Evolutionary conservation across 768 basidiomycete genomes (phyloP), one percentile per base, ranked within the genome.

Genomic region (Serendipita sp.): DNA sequence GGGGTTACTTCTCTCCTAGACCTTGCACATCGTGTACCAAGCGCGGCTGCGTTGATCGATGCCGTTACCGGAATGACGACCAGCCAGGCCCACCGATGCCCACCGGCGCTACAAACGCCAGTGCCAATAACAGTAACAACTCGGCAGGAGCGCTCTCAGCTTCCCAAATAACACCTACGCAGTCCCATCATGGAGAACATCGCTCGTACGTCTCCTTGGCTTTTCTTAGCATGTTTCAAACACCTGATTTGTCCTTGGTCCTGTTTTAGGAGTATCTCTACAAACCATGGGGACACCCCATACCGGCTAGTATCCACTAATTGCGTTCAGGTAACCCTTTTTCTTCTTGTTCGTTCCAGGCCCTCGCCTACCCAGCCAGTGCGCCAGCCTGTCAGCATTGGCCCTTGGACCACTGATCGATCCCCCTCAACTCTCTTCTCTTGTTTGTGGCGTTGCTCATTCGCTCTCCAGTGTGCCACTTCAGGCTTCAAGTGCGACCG

Each of bases 21-120:
- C 56, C 56, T n/a, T 60, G 56, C 34, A 60, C 56, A 24, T 60
- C 56, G 16, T 60, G 56, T 35, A 60, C 35, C 16, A 60, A 60
- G 35, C 56, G 56, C 30, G 56, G 28, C 34, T 60, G 56, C 56
- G 34, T 37, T 10, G 56, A 60, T 35, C 56, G 56, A 34, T 60
- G 56, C 32, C 56, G 56, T 28, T 60, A 60, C 56, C 56, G 56
- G 35, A 60, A 60, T 35, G 56, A 60, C 56, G 56, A 60, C 56
- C 56, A 60, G 34, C 56, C 56, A 24, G 41, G 41, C 7, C 41
- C 41, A 5, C 2, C 41, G 41, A 41, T 41, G 41, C 41, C 41
- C 5, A 41, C 41, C 41, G 41, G 41, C 41, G 41, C 41, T 41
- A 41, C 41, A 13, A 41, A 41, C 13, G 13, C 41, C 7, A 41